These are phyloP conservation scores for Pichia sp. DNA, from an alignment of 1,139 yeast species.

Conservation along the genomic window DNA sequence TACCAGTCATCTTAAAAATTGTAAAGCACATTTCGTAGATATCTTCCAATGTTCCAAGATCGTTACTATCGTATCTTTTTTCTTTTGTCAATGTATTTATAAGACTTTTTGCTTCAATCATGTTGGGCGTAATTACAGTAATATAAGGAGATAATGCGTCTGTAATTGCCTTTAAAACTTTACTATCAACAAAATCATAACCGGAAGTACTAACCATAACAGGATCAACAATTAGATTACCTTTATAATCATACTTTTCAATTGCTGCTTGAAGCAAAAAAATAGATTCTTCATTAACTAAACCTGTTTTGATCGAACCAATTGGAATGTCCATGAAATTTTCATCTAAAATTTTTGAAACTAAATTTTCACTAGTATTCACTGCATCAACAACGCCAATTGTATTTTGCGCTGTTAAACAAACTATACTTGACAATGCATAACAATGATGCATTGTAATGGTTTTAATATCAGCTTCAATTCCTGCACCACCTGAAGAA, in stretches of 20 bases:
- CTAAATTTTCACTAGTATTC: conserved; percentile 17
- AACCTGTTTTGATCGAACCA: conserved; percentile 76
- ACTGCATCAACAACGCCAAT: conserved; percentile 39
- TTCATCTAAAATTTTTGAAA: conserved; percentile 6
- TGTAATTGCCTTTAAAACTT: not conserved
- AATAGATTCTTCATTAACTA: conserved; percentile 46
- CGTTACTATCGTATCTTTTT: not conserved
- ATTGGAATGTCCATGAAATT: conserved; percentile 38
- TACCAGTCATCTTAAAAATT: conserved; percentile 7
- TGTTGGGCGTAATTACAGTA: conserved; percentile 13
- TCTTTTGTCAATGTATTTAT: conserved; percentile 5
- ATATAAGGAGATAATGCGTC: not conserved
- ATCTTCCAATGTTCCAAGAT: conserved; percentile 3
- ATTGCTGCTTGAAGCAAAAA: conserved; percentile 44
- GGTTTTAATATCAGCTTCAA: conserved; percentile 87
- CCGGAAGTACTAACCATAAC: conserved; percentile 17
- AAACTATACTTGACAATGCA: conserved; percentile 75
- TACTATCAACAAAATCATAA: conserved; percentile 5
- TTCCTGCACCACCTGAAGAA: conserved; percentile 91
- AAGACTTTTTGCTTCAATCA: conserved; percentile 13
- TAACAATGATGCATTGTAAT: conserved; percentile 73
- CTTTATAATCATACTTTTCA: conserved; percentile 31
- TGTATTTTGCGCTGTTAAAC: conserved; percentile 81
- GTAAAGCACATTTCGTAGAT: conserved; percentile 6
- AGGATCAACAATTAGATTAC: conserved; percentile 15